A percentile compares a stretch with the other conserved stretches of the same genome.
phyloP scores from a whole-genome alignment of 1,139 yeast genomes.

The Candida frijolesensis region DNA sequence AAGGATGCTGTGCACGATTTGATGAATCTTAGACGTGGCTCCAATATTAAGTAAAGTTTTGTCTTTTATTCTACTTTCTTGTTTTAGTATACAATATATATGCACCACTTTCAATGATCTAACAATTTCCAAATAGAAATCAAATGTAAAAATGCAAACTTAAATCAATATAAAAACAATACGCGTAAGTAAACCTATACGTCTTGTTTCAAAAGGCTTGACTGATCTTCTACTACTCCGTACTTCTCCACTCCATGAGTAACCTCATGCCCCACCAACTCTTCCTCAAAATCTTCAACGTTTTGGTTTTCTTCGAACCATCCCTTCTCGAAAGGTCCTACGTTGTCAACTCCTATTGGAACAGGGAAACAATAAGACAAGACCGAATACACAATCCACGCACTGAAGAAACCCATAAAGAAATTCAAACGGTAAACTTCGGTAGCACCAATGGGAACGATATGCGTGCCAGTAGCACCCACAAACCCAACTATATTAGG shows the following conservation, averaged over 20 bases:
- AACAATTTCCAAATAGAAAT: neutral
- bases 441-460: constrained; percentile 80
- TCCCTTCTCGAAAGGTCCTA: constrained; percentile 52
- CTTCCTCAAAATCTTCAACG: constrained; percentile 64
- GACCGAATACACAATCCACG: constrained; percentile 52
- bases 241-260: constrained; percentile 24
- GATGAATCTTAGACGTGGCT: constrained; percentile 14
- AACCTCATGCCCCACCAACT: constrained; percentile 36
- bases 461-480: constrained; percentile 67
- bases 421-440: constrained; percentile 72
- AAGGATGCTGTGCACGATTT: constrained; percentile 16
- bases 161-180: neutral
- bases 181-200: neutral
- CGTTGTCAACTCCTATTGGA: constrained; percentile 53
- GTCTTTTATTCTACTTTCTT: neutral
- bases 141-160: neutral
- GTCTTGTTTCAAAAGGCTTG: neutral
- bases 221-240: neutral
- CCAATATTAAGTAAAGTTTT: neutral
- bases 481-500: constrained; percentile 90
- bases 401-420: constrained; percentile 69
- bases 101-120: neutral
- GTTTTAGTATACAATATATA: neutral
- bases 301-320: constrained; percentile 67
- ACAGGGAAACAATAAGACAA: constrained; percentile 60